Percentiles rank a stretch among this genome's conserved stretches.
Evolutionary conservation across 2,329 filamentous ascomycete species (phyloP).

Genomic region (Phialemonium atrogriseum): DNA sequence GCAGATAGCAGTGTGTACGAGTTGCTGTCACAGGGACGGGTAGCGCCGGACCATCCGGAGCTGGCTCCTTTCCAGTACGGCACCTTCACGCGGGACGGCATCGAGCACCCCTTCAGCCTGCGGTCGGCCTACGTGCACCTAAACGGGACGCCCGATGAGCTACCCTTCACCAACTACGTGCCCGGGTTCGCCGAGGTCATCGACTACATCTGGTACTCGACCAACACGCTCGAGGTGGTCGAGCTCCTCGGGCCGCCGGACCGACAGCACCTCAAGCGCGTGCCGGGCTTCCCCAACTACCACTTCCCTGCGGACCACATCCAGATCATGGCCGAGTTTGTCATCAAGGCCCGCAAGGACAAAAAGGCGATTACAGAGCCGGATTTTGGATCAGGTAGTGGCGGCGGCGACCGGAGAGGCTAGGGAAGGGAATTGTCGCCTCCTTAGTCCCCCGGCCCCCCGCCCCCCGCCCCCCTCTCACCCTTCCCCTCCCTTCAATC

Average conservation of each 20-base stretch:
- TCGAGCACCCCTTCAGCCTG: constrained; percentile 88
- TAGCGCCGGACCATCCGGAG: constrained; percentile 73
- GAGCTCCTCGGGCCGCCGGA: constrained; percentile 82
- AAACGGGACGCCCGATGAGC: constrained; percentile 71
- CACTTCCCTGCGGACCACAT: constrained; percentile 93
- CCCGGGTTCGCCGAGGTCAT: constrained; percentile 87
- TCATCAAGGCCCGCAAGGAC: constrained; percentile 80
- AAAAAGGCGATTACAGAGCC: constrained; percentile 59
- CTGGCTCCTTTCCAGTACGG: constrained; percentile 78
- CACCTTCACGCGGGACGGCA: constrained; percentile 84
- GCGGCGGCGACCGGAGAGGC: constrained; percentile 14
- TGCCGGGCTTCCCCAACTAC: constrained; percentile 88
- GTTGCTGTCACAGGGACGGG: constrained; percentile 70
- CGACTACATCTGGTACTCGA: constrained; percentile 97
- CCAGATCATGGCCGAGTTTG: constrained; percentile 81
- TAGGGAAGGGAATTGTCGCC: no score
- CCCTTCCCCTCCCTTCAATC: no score
- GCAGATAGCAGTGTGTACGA: constrained; percentile 86
- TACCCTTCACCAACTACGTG: constrained; percentile 95
- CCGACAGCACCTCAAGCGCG: constrained; percentile 71
- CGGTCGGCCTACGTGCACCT: constrained; percentile 83
- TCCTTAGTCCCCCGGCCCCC: no score
- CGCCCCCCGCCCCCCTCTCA: no score
- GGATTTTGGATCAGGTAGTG: constrained; percentile 45
- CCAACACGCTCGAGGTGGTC: constrained; percentile 77